Conservation (phyloP, 179 eudicot genomes). For the Beta corolliflora region DNA sequence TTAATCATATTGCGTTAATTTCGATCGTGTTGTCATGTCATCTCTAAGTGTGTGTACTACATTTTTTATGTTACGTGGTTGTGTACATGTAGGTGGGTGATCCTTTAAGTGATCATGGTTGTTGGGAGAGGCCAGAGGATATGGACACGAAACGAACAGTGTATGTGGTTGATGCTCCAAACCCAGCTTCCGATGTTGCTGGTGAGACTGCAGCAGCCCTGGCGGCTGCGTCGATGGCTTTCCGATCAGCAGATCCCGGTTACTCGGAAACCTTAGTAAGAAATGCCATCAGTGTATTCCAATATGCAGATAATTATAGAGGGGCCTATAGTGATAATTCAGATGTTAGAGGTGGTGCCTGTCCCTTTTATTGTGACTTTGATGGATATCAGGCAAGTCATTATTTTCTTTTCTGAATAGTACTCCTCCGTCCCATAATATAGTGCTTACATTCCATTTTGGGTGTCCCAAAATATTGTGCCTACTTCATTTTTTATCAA, state of each 20-base stretch:
- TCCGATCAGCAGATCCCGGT: conserved; percentile 64
- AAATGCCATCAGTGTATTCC: conserved; percentile 50
- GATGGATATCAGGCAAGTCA: conserved; percentile 97
- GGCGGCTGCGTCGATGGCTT: conserved; percentile 87
- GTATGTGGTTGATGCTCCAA: conserved; percentile 74
- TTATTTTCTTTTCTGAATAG: too few species aligned
- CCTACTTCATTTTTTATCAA: too few species aligned
- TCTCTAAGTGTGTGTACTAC: too few species aligned
- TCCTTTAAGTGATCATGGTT: conserved; percentile 72
- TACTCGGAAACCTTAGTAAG: conserved; percentile 66
- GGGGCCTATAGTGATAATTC: conserved; percentile 92
- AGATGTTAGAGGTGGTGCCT: conserved; percentile 58
- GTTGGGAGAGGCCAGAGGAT: conserved; percentile 97
- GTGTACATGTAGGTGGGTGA: conserved; percentile 72
- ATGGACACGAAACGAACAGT: conserved; percentile 88
- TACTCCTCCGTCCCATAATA: too few species aligned
- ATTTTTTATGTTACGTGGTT: too few species aligned
- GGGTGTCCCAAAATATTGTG: too few species aligned
- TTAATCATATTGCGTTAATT: too few species aligned
- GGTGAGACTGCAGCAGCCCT: conserved; percentile 93
- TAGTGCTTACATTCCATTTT: too few species aligned
- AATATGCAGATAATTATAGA: conserved; percentile 66
- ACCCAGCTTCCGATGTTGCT: conserved; percentile 89
- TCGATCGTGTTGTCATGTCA: too few species aligned
- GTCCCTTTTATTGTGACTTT: conserved; percentile 93